Evolutionary conservation across 2,329 filamentous ascomycete genomes (phyloP).

Genomic region (Intubia oerlemansii): DNA sequence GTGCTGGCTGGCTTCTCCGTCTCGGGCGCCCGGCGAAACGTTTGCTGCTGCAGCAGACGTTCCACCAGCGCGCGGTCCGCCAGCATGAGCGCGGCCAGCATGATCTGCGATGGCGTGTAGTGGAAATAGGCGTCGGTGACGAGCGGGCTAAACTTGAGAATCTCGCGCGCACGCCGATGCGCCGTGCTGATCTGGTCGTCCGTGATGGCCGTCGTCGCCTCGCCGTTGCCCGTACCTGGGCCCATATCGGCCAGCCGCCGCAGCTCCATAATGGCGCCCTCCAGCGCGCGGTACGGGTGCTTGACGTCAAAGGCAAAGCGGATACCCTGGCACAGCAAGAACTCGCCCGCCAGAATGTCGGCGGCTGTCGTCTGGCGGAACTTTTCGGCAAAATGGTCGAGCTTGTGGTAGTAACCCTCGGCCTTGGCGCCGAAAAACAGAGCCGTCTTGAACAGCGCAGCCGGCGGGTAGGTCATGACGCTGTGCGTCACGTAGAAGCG

Average conservation of each 20-base stretch:
- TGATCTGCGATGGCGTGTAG: conserved; percentile 85
- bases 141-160: conserved; percentile 60
- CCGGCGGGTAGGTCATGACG: conserved; percentile 87
- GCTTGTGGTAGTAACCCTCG: conserved; percentile 48
- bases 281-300: conserved; percentile 73
- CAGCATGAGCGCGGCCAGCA: conserved; percentile 59
- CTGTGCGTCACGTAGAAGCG: conserved; percentile 94
- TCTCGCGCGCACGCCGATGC: conserved; percentile 49
- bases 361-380: conserved; percentile 54
- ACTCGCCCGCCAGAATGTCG: conserved; percentile 77
- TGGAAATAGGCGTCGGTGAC: conserved; percentile 95
- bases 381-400: conserved; percentile 37
- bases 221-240: conserved; percentile 10
- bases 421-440: conserved; percentile 89
- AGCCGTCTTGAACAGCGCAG: conserved; percentile 70
- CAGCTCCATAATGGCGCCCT: conserved; percentile 72
- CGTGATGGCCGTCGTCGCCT: neutral
- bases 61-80: conserved; percentile 46
- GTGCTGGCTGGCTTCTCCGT: conserved; percentile 8
- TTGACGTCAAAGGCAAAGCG: conserved; percentile 85
- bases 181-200: conserved; percentile 19
- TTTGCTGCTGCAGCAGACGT: conserved; percentile 22
- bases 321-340: conserved; percentile 75
- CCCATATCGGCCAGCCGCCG: conserved; percentile 43
- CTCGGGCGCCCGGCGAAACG: conserved; percentile 12